Conservation (phyloP, 202 grass and related monocot genomes). For the Eragrostis tef region DNA sequence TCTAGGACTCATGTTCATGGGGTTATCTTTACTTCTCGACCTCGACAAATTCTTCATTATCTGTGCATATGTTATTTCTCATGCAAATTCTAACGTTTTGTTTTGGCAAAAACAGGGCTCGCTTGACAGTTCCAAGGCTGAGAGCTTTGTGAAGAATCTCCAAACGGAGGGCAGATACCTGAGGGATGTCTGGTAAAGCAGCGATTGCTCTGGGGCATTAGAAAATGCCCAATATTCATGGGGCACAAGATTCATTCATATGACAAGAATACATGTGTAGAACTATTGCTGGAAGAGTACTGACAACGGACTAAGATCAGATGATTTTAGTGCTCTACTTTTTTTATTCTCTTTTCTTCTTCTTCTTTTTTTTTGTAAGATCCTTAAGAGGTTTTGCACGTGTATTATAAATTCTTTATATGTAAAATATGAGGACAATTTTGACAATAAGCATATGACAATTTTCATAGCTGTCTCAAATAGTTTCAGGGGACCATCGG, state of each 20-base stretch:
- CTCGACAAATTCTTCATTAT: conserved; percentile 9
- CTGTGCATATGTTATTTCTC: conserved; percentile 25
- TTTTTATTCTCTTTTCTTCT: background rate
- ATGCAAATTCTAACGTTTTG: background rate
- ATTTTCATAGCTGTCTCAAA: background rate
- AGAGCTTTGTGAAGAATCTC: conserved; percentile 79
- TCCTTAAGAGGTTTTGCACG: background rate
- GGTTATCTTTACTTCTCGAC: background rate
- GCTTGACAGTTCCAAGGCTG: conserved; percentile 65
- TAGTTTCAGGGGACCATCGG: too few relatives aligned
- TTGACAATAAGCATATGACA: conserved; percentile 24
- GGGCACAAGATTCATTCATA: conserved; percentile 33
- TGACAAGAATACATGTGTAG: conserved; percentile 31
- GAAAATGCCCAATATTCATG: conserved; percentile 10
- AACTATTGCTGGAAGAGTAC: conserved; percentile 33
- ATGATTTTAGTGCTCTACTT: conserved; percentile 38
- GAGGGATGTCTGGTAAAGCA: conserved; percentile 73
- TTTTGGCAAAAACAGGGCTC: conserved; percentile 52
- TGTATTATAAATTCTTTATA: conserved; percentile 50
- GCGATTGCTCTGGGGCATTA: background rate
- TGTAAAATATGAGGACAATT: conserved; percentile 55
- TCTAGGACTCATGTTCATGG: background rate
- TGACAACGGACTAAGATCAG: conserved; percentile 28
- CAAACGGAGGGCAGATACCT: conserved; percentile 70
- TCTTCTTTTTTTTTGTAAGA: background rate